Conservation (phyloP, 129 eudicot genomes). For the Pseudognaphalium luteoalbum region DNA sequence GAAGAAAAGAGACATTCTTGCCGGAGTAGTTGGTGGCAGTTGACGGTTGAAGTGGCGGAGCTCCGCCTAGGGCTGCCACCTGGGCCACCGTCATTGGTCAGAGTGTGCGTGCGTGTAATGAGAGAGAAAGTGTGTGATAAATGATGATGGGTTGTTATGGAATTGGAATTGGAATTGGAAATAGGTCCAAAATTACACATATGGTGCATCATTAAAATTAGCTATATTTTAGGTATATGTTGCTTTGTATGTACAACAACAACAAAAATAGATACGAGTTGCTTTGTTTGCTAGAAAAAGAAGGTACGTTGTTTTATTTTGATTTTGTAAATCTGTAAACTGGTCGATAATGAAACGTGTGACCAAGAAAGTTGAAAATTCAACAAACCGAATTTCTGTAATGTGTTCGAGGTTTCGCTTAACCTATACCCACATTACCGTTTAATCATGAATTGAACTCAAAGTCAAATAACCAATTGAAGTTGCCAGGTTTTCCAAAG, state of each 20-base stretch:
- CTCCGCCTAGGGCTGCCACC: constrained; percentile 28
- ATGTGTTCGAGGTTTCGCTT: neutral
- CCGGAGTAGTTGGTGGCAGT: constrained; percentile 6
- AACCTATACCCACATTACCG: neutral
- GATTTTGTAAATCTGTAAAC: too few species aligned
- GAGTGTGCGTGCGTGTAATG: neutral
- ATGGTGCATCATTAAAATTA: constrained; percentile 21
- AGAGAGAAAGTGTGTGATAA: constrained; percentile 16
- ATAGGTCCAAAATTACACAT: constrained; percentile 12
- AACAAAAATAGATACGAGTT: neutral
- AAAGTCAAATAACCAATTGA: neutral
- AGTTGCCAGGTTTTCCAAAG: neutral
- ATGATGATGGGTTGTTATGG: constrained; percentile 34
- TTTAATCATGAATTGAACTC: neutral
- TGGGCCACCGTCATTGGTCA: constrained; percentile 24
- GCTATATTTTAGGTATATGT: neutral
- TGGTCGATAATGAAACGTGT: too few species aligned
- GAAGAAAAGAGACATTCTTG: constrained; percentile 1
- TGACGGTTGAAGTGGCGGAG: constrained; percentile 33
- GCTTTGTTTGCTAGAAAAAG: neutral
- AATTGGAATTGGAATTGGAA: constrained; percentile 26
- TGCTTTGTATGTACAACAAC: neutral
- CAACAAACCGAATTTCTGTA: neutral
- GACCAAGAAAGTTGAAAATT: neutral
- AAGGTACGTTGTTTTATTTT: neutral